phyloP scores from a whole-genome alignment of 768 basidiomycete genomes.

The Boletus reticulatus region DNA sequence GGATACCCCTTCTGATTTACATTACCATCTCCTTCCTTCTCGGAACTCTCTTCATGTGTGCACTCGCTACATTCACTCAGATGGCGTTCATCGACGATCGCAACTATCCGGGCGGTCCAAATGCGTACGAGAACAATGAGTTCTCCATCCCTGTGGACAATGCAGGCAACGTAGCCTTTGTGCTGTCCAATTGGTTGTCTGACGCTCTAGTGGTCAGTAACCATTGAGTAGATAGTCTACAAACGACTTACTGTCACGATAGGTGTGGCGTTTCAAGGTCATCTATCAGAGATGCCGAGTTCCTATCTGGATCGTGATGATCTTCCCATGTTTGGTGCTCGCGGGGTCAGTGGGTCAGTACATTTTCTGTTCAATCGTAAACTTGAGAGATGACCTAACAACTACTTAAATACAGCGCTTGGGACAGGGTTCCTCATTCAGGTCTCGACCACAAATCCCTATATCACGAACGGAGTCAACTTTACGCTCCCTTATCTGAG shows the following conservation, averaged over 20 bases:
- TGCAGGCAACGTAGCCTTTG: constrained; percentile 9
- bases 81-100: constrained; percentile 32
- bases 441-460: constrained; percentile 11
- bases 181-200: constrained; percentile 13
- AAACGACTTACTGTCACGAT: neutral
- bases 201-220: constrained; percentile 20
- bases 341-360: constrained; percentile 7
- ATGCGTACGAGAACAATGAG: constrained; percentile 16
- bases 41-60: constrained; percentile 16
- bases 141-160: constrained; percentile 21
- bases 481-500: constrained; percentile 24
- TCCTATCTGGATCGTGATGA: constrained; percentile 8
- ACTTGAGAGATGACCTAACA: neutral
- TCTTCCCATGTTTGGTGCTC: constrained; percentile 10
- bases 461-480: constrained; percentile 8
- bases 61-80: constrained; percentile 22
- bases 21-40: constrained; percentile 4
- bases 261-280: constrained; percentile 20
- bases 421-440: constrained; percentile 11
- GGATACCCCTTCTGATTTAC: constrained; percentile 4
- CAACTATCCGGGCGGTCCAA: constrained; percentile 33
- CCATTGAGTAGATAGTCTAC: neutral
- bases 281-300: constrained; percentile 9
- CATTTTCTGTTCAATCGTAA: neutral
- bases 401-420: neutral